Evolutionary conservation across 2,329 filamentous ascomycete genomes (phyloP).

Genomic region (Trichoderma endophyticum): DNA sequence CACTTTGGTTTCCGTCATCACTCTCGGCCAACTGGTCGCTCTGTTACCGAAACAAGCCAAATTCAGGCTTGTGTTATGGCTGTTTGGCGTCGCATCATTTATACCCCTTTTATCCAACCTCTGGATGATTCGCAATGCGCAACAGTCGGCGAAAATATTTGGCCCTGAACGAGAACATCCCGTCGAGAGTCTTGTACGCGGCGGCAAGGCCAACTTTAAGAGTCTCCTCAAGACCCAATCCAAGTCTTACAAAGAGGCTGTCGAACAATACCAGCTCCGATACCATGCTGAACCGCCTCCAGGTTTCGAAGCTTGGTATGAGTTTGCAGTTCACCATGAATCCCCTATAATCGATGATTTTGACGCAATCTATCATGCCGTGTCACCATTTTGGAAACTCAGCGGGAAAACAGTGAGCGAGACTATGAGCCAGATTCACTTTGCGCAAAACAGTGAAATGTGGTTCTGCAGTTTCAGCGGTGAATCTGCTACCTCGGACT

Average conservation of each 20-base stretch:
- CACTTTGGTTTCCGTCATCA: slow-evolving; percentile 29
- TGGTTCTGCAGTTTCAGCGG: slow-evolving; percentile 37
- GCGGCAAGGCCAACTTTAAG: slow-evolving; percentile 32
- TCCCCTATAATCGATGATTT: slow-evolving; percentile 74
- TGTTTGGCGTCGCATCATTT: slow-evolving; percentile 30
- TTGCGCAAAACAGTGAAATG: slow-evolving; percentile 30
- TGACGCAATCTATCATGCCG: slow-evolving; percentile 40
- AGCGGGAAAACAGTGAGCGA: slow-evolving; percentile 34
- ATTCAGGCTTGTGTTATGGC: slow-evolving; percentile 30
- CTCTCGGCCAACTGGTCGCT: slow-evolving; percentile 32
- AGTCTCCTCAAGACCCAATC: slow-evolving; percentile 38
- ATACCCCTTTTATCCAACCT: slow-evolving; percentile 32
- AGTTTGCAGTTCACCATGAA: slow-evolving; percentile 59
- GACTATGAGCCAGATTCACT: slow-evolving; percentile 28
- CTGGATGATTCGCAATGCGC: slow-evolving; percentile 23
- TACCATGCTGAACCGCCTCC: slow-evolving; percentile 66
- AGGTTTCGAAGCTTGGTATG: slow-evolving; percentile 77
- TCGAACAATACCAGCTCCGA: slow-evolving; percentile 42
- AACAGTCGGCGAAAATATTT: slow-evolving; percentile 19
- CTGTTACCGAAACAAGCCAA: slow-evolving; percentile 33
- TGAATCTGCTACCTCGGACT: slow-evolving; percentile 28
- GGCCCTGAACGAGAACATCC: slow-evolving; percentile 31
- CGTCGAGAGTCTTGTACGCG: slow-evolving; percentile 31
- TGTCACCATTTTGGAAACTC: slow-evolving; percentile 41
- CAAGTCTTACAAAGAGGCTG: slow-evolving; percentile 34